A percentile compares a stretch with the other conserved stretches of the same genome.
These are phyloP conservation scores for Colletotrichum viniferum DNA, from an alignment of 2,329 filamentous ascomycete genomes.

Conservation along the genomic window DNA sequence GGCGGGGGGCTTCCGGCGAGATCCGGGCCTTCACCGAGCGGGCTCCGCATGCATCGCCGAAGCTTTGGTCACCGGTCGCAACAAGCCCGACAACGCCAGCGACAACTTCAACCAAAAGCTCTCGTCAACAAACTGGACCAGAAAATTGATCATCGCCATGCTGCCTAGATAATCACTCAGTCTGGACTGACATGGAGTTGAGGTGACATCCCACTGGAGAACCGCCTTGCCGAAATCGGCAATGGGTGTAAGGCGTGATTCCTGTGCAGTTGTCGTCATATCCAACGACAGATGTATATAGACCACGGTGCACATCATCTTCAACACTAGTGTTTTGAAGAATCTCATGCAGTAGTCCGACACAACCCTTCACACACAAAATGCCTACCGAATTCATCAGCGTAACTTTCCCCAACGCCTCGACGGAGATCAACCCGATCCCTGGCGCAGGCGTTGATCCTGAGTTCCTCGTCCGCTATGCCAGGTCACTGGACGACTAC, in stretches of 20 bases:
- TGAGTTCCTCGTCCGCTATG: constrained; percentile 60
- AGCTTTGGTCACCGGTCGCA: not conserved
- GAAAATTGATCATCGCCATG: not conserved
- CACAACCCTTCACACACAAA: constrained; percentile 9
- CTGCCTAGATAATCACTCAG: not conserved
- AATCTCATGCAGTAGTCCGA: not conserved
- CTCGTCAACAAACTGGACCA: not conserved
- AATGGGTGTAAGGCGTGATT: constrained; percentile 28
- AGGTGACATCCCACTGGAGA: constrained; percentile 10
- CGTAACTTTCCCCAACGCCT: constrained; percentile 60
- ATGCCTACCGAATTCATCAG: constrained; percentile 63
- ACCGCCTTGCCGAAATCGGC: constrained; percentile 19
- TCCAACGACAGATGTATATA: constrained; percentile 14
- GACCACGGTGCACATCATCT: not conserved
- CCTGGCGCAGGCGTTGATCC: constrained; percentile 57
- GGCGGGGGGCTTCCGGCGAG: not conserved
- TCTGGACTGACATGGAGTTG: not conserved
- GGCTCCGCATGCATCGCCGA: not conserved
- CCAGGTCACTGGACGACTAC: constrained; percentile 62
- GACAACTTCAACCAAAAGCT: not conserved
- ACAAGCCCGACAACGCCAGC: not conserved
- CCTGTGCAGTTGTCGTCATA: constrained; percentile 27
- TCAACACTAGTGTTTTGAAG: not conserved
- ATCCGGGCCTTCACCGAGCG: not conserved
- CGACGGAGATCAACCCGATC: constrained; percentile 59